Percentiles rank a stretch among this genome's conserved stretches.
Evolutionary conservation across 73 alveolate species (phyloP).

Genomic region (Paramecium bursaria): DNA sequence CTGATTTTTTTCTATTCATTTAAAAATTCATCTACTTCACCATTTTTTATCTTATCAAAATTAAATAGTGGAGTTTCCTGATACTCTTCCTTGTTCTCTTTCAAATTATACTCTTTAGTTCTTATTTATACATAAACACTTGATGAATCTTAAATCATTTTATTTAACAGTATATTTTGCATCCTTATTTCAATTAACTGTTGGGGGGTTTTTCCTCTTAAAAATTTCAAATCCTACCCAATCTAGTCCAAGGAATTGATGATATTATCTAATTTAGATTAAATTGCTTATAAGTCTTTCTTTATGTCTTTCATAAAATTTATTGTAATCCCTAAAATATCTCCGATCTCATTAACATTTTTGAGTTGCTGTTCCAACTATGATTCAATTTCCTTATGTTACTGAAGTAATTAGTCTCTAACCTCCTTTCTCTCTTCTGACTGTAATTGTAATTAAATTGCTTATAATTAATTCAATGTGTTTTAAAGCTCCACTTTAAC

Average conservation of each 20-base stretch:
- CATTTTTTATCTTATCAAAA: constrained; percentile 4
- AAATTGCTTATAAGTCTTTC: too few relatives aligned
- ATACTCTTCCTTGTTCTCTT: not conserved
- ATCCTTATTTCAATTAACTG: too few relatives aligned
- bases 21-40: constrained; percentile 23
- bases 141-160: too few relatives aligned
- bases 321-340: constrained; percentile 30
- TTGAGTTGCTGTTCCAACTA: not conserved
- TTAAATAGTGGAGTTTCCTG: constrained; percentile 3
- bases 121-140: constrained; percentile 3
- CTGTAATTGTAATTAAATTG: not conserved
- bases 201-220: too few relatives aligned
- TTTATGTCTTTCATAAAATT: too few relatives aligned
- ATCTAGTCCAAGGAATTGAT: too few relatives aligned
- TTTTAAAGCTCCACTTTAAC: not conserved
- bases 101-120: constrained; percentile 1
- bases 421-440: not conserved
- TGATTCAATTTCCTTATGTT: constrained; percentile 9
- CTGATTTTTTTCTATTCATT: not conserved
- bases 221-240: too few relatives aligned
- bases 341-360: constrained; percentile 20
- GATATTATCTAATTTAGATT: too few relatives aligned
- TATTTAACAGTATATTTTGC: too few relatives aligned
- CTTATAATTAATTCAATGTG: not conserved
- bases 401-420: not conserved